These are phyloP conservation scores for Canavalia gladiata DNA, from an alignment of 306 rosid genomes.

Conservation along the genomic window DNA sequence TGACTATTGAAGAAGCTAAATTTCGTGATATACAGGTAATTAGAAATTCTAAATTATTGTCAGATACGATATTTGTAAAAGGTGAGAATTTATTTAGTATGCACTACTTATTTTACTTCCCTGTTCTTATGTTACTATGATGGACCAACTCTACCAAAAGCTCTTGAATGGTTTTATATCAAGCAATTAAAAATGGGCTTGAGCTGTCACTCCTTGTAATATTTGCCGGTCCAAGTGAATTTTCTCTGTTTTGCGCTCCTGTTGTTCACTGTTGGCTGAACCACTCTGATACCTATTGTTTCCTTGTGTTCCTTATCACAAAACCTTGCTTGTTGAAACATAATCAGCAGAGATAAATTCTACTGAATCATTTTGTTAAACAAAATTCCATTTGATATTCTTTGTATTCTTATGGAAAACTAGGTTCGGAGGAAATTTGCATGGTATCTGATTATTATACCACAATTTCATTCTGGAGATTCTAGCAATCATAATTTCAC, in stretches of 20 bases:
- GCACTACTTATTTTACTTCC: constrained; percentile 1
- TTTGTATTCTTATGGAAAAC: constrained; percentile 1
- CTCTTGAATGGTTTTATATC: neutral
- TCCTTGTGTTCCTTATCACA: neutral
- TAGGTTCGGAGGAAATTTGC: constrained; percentile 6
- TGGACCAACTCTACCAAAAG: constrained; percentile 22
- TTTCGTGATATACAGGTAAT: constrained; percentile 92
- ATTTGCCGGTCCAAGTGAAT: neutral
- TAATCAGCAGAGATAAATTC: neutral
- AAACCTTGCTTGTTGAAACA: constrained; percentile 17
- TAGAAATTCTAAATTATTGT: constrained; percentile 38
- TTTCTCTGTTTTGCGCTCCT: neutral
- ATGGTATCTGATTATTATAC: constrained; percentile 14
- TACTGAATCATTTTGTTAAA: neutral
- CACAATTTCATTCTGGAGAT: neutral
- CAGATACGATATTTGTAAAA: constrained; percentile 27
- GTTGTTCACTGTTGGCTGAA: neutral
- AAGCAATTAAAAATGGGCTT: neutral
- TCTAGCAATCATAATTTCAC: constrained; percentile 12
- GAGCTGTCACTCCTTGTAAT: neutral
- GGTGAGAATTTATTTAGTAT: constrained; percentile 26
- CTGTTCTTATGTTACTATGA: constrained; percentile 3
- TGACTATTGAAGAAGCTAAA: constrained; percentile 90
- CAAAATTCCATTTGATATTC: constrained; percentile 11
- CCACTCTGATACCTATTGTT: constrained; percentile 6